These are phyloP conservation scores for Aaosphaeria arxii DNA, from an alignment of 2,329 filamentous ascomycete genomes.

Conservation along the genomic window DNA sequence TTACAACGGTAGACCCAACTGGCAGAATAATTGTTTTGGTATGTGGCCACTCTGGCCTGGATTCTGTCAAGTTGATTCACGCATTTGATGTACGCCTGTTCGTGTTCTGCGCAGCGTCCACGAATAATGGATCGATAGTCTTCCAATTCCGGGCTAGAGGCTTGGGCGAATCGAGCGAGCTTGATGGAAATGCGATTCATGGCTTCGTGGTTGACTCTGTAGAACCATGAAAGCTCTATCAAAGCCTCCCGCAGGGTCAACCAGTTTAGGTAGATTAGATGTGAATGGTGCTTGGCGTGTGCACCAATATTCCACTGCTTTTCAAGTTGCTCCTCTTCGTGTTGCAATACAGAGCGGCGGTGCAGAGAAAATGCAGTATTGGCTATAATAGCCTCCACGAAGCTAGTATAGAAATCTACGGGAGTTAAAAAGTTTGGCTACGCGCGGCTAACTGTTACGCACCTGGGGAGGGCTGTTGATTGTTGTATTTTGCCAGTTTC, in stretches of 20 bases:
- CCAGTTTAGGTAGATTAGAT: not conserved
- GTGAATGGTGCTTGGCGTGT: not conserved
- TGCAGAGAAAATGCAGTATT: slow-evolving; percentile 1
- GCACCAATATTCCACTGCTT: not conserved
- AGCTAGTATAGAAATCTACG: slow-evolving; percentile 1
- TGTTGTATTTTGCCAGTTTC: not conserved
- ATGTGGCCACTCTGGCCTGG: not conserved
- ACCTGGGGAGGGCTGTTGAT: not conserved
- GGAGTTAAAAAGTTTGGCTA: not conserved
- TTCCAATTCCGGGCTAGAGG: not conserved
- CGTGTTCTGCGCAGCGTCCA: not conserved
- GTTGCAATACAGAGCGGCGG: not conserved
- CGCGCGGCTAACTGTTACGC: not conserved
- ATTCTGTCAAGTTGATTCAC: not conserved
- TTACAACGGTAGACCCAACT: not conserved
- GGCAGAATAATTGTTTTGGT: not conserved
- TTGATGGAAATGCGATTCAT: slow-evolving; percentile 1
- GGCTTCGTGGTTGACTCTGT: slow-evolving; percentile 1
- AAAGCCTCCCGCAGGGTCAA: not conserved
- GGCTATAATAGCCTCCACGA: not conserved
- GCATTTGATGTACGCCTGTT: not conserved
- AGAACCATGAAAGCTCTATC: slow-evolving; percentile 1
- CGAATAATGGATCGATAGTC: not conserved
- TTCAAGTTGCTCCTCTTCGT: not conserved
- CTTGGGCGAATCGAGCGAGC: not conserved